Conservation (phyloP, 352 stramenopile genomes). For the Globisporangium radiosum region DNA sequence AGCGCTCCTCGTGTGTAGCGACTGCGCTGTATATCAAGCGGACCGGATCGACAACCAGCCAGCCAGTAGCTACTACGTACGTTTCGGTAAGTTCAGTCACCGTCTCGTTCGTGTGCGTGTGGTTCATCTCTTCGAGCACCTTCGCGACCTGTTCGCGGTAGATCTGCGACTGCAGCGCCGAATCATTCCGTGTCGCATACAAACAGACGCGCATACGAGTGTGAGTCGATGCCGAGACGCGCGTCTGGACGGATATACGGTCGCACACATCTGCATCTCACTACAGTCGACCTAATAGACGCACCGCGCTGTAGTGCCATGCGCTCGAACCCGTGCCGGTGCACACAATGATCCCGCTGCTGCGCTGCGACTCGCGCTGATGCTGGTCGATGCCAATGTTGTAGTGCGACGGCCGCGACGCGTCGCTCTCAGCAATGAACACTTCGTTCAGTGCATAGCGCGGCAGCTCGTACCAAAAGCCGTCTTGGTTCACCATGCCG, state of each 20-base stretch:
- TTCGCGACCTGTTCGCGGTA: constrained; percentile 83
- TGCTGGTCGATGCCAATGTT: constrained; percentile 87
- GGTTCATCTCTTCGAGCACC: constrained; percentile 76
- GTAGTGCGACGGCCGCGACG: constrained; percentile 81
- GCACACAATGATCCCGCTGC: constrained; percentile 84
- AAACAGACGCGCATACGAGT: constrained; percentile 10
- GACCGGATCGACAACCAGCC: too few relatives aligned
- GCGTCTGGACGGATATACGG: too few relatives aligned
- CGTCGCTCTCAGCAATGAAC: constrained; percentile 85
- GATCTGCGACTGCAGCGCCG: constrained; percentile 56
- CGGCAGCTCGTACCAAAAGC: constrained; percentile 82
- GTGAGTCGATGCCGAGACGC: not conserved
- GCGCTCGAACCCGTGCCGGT: constrained; percentile 84
- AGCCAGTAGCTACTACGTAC: constrained; percentile 25
- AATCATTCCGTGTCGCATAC: not conserved
- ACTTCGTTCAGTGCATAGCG: constrained; percentile 86
- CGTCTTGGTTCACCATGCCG: constrained; percentile 86
- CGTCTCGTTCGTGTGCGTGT: constrained; percentile 85
- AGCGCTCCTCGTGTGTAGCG: too few relatives aligned
- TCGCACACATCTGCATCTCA: not conserved
- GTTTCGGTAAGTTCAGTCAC: constrained; percentile 83
- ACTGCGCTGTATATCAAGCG: too few relatives aligned
- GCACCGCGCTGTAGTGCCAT: constrained; percentile 83
- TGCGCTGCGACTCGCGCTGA: constrained; percentile 82
- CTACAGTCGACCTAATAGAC: constrained; percentile 9